Conservation (phyloP, 768 basidiomycete genomes). For the Tulasnella sp. region DNA sequence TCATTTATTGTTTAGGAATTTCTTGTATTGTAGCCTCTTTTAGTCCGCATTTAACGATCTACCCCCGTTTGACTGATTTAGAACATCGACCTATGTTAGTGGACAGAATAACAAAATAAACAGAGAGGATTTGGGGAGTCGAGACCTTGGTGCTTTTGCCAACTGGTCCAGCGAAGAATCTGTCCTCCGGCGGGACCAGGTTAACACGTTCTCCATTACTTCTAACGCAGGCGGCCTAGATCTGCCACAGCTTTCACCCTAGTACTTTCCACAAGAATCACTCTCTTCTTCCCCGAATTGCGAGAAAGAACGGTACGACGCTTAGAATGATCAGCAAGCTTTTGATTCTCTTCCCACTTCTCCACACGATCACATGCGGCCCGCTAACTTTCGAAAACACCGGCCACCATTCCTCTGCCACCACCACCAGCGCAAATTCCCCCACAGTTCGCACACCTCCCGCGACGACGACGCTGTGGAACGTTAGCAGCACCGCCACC, state of each 20-base stretch:
- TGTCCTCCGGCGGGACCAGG: neutral
- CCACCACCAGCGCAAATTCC: neutral
- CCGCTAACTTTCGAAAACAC: neutral
- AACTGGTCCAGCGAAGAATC: slow-evolving; percentile 1
- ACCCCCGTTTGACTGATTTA: too few species aligned
- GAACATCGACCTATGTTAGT: too few species aligned
- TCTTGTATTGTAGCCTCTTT: too few species aligned
- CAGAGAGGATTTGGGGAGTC: too few species aligned
- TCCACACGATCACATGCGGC: neutral
- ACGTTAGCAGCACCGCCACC: slow-evolving; percentile 4
- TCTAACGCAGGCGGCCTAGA: neutral
- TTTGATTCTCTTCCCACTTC: neutral
- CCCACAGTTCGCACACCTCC: neutral
- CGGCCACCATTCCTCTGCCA: neutral
- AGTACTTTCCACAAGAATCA: neutral
- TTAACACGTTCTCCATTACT: neutral
- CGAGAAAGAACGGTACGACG: neutral
- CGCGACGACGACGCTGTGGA: neutral
- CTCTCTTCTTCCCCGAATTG: neutral
- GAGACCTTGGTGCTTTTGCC: neutral
- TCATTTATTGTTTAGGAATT: neutral
- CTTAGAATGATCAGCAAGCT: neutral
- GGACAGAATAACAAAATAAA: too few species aligned
- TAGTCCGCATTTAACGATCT: too few species aligned
- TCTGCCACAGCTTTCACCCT: neutral